Base-by-base conservation (phyloP, 148 eudicot species). In the Cornus controversa region DNA sequence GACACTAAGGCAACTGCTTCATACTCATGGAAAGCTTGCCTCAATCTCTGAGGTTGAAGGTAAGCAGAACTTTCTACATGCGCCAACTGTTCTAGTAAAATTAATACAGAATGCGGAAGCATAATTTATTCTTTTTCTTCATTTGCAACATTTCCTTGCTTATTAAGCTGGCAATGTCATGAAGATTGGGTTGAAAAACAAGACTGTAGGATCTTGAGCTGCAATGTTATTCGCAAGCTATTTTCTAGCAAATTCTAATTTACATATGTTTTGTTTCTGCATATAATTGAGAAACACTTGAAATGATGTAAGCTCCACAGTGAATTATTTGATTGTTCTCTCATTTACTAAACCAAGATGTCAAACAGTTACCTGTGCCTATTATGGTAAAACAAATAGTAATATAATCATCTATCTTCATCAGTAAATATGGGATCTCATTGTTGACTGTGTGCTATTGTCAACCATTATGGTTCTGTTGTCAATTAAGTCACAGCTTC, bases 1-100 rank as follows among this genome's bases (percentile, higher is more conserved):
- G 79, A 96, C 96, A 54, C 83, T 96, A 26, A 85, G 88, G 86
- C 92, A 90, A 77, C 89, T 96, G 67, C 95, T 96, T 64, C 89
- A 88, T 69, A 82, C 83, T 66, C 82, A 90, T 82, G 98, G 94
- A 78, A 95, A 83, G 84, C 93, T 95, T 78, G 84, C 91, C 16
- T 90, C 98, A 7, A 79, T 95, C 37, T 91, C 98, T 70, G 92
- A 95, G 86, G 90, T 82, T 74, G 88, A 89, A 86, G 99, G 99
- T 95, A 83, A 27, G 87, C 72, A 29, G 67, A 42, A 3, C 69
- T 58, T 73, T 53, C 53, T 68, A 68, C 14, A 66, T 26, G 78
- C 73, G 26, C 57, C 45, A 63, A 23, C 31, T 64, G 23, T 29
- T 65, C 66, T 34, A 47, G 65, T 71, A 69, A 47, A 24, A 80